phyloP scores from a whole-genome alignment of 768 basidiomycete species.

The Collybiopsis confluens region DNA sequence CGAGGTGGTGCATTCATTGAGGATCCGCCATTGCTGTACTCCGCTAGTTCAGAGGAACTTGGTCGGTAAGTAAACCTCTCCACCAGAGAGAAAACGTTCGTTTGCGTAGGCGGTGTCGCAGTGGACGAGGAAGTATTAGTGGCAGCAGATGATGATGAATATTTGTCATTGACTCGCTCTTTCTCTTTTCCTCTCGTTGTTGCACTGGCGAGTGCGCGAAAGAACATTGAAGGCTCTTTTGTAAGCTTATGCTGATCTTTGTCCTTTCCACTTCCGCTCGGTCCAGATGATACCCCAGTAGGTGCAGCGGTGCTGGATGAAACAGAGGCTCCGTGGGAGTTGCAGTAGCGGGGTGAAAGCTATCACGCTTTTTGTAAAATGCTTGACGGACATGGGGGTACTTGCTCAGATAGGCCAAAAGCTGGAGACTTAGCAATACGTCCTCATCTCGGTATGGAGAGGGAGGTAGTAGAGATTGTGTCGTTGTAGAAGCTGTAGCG shows the following conservation, averaged over 20 bases:
- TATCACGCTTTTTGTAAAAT: slow-evolving; percentile 83
- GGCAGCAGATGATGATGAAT: slow-evolving; percentile 1
- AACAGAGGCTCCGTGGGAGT: slow-evolving; percentile 18
- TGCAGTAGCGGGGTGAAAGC: slow-evolving; percentile 75
- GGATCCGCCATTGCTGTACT: slow-evolving; percentile 39
- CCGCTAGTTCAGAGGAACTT: slow-evolving; percentile 72
- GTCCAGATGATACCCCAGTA: neutral
- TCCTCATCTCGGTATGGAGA: slow-evolving; percentile 89
- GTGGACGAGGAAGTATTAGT: slow-evolving; percentile 19
- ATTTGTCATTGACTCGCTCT: slow-evolving; percentile 21
- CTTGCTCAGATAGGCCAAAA: slow-evolving; percentile 94
- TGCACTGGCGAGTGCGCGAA: slow-evolving; percentile 40
- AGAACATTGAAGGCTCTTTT: slow-evolving; percentile 26
- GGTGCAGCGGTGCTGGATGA: slow-evolving; percentile 2
- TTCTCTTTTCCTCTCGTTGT: slow-evolving; percentile 48
- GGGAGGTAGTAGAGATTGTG: slow-evolving; percentile 27
- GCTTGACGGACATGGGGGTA: slow-evolving; percentile 96
- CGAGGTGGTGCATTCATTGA: slow-evolving; percentile 36
- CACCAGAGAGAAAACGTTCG: slow-evolving; percentile 94
- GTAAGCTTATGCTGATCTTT: slow-evolving; percentile 23
- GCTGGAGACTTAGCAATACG: slow-evolving; percentile 83
- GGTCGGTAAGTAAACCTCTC: slow-evolving; percentile 96
- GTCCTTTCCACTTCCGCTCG: slow-evolving; percentile 17
- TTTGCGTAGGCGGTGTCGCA: slow-evolving; percentile 42
- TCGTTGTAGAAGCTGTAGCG: slow-evolving; percentile 11